Evolutionary conservation across 2,329 filamentous ascomycete genomes (phyloP).

Genomic region (Nemania bipapillata): DNA sequence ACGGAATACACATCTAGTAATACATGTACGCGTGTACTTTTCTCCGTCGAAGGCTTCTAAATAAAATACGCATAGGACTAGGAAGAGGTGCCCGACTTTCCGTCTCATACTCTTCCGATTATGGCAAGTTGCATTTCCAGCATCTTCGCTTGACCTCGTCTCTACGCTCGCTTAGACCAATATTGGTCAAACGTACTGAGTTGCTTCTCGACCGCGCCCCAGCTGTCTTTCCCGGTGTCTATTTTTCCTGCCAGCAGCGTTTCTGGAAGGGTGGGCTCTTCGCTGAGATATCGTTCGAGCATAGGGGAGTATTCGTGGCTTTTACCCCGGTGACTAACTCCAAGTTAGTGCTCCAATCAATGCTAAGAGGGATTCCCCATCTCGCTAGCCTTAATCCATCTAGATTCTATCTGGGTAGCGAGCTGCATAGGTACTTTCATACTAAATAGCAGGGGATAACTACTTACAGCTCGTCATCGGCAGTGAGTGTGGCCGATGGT

Average conservation of each 20-base stretch:
- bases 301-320: conserved; percentile 14
- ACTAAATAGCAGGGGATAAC: neutral
- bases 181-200: conserved; percentile 15
- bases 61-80: neutral
- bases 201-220: neutral
- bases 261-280: conserved; percentile 19
- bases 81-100: conserved; percentile 11
- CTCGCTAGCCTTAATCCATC: conserved; percentile 20
- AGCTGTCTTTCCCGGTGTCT: neutral
- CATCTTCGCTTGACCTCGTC: neutral
- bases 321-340: conserved; percentile 2
- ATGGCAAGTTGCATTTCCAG: neutral
- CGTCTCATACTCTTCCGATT: conserved; percentile 22
- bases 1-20: too few species aligned
- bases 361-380: neutral
- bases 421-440: too few species aligned
- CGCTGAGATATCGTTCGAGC: conserved; percentile 19
- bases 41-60: conserved; percentile 6
- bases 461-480: conserved; percentile 22
- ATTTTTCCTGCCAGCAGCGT: conserved; percentile 8
- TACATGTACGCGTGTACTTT: neutral
- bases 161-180: neutral
- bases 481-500: conserved; percentile 14
- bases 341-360: conserved; percentile 4
- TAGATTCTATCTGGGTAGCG: too few species aligned